These are phyloP conservation scores for Hortiboletus campestris DNA, from an alignment of 768 basidiomycete species.

Conservation along the genomic window DNA sequence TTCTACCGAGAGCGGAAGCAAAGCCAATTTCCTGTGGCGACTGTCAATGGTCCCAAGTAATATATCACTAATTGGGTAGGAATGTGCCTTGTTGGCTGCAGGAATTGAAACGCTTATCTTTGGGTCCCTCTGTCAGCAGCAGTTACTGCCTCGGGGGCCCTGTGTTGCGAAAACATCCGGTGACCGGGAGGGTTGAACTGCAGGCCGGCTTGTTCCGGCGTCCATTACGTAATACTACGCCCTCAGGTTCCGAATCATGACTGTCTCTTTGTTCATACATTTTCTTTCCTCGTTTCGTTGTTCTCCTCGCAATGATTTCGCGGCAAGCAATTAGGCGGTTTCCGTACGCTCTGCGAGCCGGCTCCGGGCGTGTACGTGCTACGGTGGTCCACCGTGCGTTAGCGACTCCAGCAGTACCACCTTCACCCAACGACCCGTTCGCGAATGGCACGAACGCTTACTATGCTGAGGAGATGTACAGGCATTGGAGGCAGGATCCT, in stretches of 20 bases:
- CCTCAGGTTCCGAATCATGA: neutral
- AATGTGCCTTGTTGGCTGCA: neutral
- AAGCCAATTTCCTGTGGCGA: neutral
- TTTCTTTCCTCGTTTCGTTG: neutral
- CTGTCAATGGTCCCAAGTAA: conserved; percentile 1
- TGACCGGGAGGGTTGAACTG: too few relatives aligned
- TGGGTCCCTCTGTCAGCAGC: neutral
- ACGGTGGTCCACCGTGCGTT: conserved; percentile 32
- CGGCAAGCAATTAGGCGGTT: conserved; percentile 38
- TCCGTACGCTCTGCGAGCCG: conserved; percentile 27
- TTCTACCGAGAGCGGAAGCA: conserved; percentile 65
- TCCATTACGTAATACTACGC: conserved; percentile 14
- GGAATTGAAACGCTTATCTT: neutral
- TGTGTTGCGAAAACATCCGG: neutral
- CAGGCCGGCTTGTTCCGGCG: conserved; percentile 17
- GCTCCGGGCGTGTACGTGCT: conserved; percentile 17
- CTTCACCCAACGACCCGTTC: conserved; percentile 80
- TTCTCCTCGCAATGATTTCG: conserved; percentile 32
- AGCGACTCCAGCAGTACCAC: conserved; percentile 51
- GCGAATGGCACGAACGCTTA: conserved; percentile 94
- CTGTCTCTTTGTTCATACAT: neutral
- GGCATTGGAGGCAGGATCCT: conserved; percentile 87
- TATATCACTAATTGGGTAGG: neutral
- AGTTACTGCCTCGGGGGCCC: neutral
- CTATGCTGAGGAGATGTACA: conserved; percentile 97